Evolutionary conservation across 1,284 basidiomycete genomes (phyloP), one percentile per base, ranked within the genome.

Genomic region (Melanopsichium pennsylvanicum): DNA sequence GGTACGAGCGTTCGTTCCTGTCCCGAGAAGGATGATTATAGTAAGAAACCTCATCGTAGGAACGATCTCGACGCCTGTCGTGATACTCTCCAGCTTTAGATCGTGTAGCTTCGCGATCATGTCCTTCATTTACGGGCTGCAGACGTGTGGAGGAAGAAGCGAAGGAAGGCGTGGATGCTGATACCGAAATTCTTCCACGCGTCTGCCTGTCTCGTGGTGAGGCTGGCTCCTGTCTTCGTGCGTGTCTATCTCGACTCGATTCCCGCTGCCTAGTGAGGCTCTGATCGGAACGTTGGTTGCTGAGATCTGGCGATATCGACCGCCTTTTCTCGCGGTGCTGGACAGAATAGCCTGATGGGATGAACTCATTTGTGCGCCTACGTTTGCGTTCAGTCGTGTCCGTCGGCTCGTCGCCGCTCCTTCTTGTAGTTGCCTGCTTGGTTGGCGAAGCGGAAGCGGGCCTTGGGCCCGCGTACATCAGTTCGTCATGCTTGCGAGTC

Each of bases 311-410:
- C 2, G 39, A 56, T 11, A 26, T 34, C 9, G 43, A 43, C 3
- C n/a, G 21, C 12, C 19, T 31, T 15, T 9, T 15, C 22, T 48
- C 49, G 5, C 43, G 35, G 18, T 31, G 40, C 8, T 35, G 45
- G 15, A 27, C 13, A 4, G 37, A 4, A n/a, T 39, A 22, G 8
- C 58, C 50, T 5, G 46, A 25, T 2, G 55, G 26, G 5, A 25
- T 25, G 15, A 58, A 58, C 22, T 66, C 62, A 27, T 66, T 46
- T 12, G 62, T 66, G 32, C 62, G 54, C 13, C 62, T 45, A 32
- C 62, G 55, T 21, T 66, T 66, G 42, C 62, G 55, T 27, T 47
- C 54, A 8, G n/a, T 18, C 7, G 44, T 13, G 9, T 63, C 50
- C 3, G 32, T 15, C 4, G 12, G 18, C 2, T 54, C 49, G 12